phyloP scores from a whole-genome alignment of 2,329 filamentous ascomycete genomes.

The Trichoderma sp. region DNA sequence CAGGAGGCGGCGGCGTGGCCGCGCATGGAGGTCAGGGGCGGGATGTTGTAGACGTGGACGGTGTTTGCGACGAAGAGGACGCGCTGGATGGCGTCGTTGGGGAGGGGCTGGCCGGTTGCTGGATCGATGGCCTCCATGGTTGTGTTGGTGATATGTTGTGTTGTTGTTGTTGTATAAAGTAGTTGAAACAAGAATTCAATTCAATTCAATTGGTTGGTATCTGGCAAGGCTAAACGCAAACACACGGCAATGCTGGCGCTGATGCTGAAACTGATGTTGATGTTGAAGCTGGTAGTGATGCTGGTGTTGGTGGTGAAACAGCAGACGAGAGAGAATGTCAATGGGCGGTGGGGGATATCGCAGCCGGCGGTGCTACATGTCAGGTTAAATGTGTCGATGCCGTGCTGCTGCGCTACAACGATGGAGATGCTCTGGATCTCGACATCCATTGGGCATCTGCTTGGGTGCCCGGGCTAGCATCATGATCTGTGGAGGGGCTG shows the following conservation, averaged over 20 bases:
- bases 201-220: background rate
- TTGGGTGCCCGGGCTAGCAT: background rate
- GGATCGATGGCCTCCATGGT: conserved; percentile 69
- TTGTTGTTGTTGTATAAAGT: background rate
- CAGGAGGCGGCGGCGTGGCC: conserved; percentile 77
- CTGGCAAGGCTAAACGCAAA: background rate
- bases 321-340: background rate
- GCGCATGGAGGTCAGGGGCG: conserved; percentile 73
- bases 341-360: conserved; percentile 25
- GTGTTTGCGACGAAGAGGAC: conserved; percentile 73
- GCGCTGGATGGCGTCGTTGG: conserved; percentile 78
- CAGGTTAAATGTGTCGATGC: background rate
- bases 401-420: background rate
- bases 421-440: background rate
- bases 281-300: background rate
- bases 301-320: background rate
- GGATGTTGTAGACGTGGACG: conserved; percentile 87
- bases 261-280: no score
- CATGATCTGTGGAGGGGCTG: background rate
- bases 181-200: background rate
- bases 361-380: background rate
- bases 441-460: conserved; percentile 6
- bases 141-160: background rate
- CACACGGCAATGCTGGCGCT: background rate
- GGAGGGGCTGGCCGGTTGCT: conserved; percentile 66